These are phyloP conservation scores for Colletotrichum sp. DNA, from an alignment of 2,329 filamentous ascomycete species.

Conservation along the genomic window DNA sequence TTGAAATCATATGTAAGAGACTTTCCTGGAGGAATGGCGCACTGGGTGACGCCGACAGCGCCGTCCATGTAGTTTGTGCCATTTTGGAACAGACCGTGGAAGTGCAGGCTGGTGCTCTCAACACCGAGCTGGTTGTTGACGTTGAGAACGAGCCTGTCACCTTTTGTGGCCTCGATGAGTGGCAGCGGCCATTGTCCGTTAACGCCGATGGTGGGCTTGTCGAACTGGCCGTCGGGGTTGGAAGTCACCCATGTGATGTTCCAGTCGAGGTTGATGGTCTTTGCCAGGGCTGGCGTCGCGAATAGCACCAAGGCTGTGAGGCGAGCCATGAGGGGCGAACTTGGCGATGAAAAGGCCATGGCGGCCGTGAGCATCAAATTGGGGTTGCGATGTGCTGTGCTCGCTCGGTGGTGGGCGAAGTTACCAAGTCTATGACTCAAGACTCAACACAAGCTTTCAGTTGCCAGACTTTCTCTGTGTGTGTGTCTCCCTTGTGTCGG, in stretches of 20 bases:
- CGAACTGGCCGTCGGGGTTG: conserved; percentile 62
- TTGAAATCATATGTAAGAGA: conserved; percentile 63
- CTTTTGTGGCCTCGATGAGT: conserved; percentile 57
- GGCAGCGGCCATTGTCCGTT: conserved; percentile 71
- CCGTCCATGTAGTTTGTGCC: conserved; percentile 66
- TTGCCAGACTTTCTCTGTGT: not conserved
- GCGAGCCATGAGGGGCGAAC: not conserved
- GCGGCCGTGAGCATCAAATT: not conserved
- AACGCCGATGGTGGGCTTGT: conserved; percentile 66
- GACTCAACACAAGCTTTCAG: not conserved
- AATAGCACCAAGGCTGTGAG: not conserved
- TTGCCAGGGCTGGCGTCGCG: not conserved
- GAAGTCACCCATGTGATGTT: conserved; percentile 65
- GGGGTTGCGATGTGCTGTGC: not conserved
- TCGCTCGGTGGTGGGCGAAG: not conserved
- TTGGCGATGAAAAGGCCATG: conserved; percentile 1
- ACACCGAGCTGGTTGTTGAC: conserved; percentile 56
- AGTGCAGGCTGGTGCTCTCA: conserved; percentile 58
- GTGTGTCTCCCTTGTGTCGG: not conserved
- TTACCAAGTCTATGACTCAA: not conserved
- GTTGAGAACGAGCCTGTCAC: conserved; percentile 55
- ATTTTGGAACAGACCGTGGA: conserved; percentile 67
- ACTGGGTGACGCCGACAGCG: conserved; percentile 60
- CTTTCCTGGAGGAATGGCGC: conserved; percentile 55
- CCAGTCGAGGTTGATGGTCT: conserved; percentile 60